These are phyloP conservation scores for Podaxis sp. DNA, from an alignment of 768 basidiomycete species.

Conservation along the genomic window DNA sequence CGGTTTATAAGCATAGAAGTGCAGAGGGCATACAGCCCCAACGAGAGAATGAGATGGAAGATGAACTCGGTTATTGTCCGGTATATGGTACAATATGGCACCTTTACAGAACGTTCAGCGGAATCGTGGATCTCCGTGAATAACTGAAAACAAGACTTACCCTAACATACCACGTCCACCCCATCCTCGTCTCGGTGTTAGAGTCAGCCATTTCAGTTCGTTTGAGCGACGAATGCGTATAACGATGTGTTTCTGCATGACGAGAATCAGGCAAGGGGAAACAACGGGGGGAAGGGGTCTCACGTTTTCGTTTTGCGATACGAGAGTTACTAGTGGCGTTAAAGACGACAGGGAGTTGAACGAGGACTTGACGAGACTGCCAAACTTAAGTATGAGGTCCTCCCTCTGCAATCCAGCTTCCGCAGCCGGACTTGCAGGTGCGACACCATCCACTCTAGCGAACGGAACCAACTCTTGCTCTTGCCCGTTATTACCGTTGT, in stretches of 20 bases:
- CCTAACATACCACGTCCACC: slow-evolving; percentile 85
- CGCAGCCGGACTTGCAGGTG: slow-evolving; percentile 77
- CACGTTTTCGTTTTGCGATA: slow-evolving; percentile 76
- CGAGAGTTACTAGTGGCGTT: slow-evolving; percentile 68
- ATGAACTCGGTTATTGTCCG: slow-evolving; percentile 9
- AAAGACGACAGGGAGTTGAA: slow-evolving; percentile 46
- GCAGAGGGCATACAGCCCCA: neutral
- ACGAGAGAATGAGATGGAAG: neutral
- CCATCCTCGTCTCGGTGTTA: slow-evolving; percentile 76
- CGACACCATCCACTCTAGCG: slow-evolving; percentile 79
- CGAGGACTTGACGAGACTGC: slow-evolving; percentile 47
- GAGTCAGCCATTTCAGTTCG: slow-evolving; percentile 41
- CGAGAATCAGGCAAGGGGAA: neutral
- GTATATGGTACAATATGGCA: slow-evolving; percentile 15
- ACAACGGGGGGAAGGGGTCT: slow-evolving; percentile 18
- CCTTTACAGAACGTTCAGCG: slow-evolving; percentile 3
- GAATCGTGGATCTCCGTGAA: neutral
- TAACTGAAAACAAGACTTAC: slow-evolving; percentile 34
- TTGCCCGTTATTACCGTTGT: neutral
- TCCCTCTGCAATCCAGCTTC: slow-evolving; percentile 68
- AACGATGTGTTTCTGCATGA: slow-evolving; percentile 48
- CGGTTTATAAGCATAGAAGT: neutral
- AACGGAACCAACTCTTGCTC: slow-evolving; percentile 42
- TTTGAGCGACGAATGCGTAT: slow-evolving; percentile 54
- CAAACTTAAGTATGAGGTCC: slow-evolving; percentile 76